Base-by-base conservation (phyloP, 768 basidiomycete species). In the Hirschioporus abietinus region DNA sequence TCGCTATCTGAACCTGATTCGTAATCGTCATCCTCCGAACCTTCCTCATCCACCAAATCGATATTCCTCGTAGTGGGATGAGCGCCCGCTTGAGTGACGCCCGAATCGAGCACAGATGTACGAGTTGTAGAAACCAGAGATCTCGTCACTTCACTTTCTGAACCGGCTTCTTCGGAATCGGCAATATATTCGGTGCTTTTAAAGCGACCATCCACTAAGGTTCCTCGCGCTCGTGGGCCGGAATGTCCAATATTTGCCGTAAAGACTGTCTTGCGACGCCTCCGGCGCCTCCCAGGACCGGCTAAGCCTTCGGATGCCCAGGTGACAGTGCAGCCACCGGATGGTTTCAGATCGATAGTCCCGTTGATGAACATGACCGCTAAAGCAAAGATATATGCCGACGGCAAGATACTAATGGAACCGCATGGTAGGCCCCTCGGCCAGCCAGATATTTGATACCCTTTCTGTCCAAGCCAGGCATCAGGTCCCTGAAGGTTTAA, bases 381-480 rank as follows among this genome's bases (percentile, higher is more conserved):
- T 7, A 59, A n/a, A n/a, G 58, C 20, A 26, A 59, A 59, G 25
- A 59, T 26, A n/a, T n/a, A n/a, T 26, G 58, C 58, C 9, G 25
- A 3, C 58, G 58, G 58, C 58, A 2, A 59, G 58, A n/a, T n/a
- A 26, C 58, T 59, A 59, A 59, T 26, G 20, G n/a, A n/a, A n/a
- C 58, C 58, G 20, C 25, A 26, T n/a, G 58, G 58, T n/a, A 59
- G 58, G 7, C 58, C 58, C 20, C 58, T n/a, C 58, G 58, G 58
- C 25, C 20, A 59, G 58, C 58, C 58, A n/a, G 20, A n/a, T n/a
- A n/a, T n/a, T 59, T 59, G 20, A 59, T 59, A 59, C 58, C 25
- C n/a, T 26, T 26, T n/a, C 25, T 59, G 4, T 2, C n/a, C 58
- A n/a, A 59, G 25, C 58, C 58, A 59, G n/a, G 9, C 20, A 59